Base-by-base conservation (phyloP, 805 yeast genomes). In the Cyberlindnera nakhonratchasimensis region DNA sequence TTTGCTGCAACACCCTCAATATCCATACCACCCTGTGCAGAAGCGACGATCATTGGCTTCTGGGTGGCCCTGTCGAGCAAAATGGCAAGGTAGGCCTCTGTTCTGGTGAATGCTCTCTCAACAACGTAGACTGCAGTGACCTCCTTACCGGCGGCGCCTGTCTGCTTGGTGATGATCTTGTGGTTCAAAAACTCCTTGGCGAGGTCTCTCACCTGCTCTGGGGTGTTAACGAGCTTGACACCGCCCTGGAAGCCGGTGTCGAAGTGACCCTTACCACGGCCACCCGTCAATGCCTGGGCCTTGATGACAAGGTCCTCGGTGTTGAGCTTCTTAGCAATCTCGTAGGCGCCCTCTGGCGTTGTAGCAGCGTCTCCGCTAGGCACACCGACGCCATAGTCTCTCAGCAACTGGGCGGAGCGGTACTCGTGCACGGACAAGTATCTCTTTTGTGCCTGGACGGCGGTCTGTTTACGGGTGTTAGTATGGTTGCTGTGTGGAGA, bases 11-110 rank as follows among this genome's bases (percentile, higher is more conserved):
- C 98, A 66, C 96, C 96, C 76, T 93, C 99, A 62, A 93, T 93
- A 72, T 93, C 96, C 96, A 93, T 90, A 75, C 99, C 99, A 74
- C 99, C 99, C 72, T 93, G 93, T 51, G 95, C 74, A 25, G 97
- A 89, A 38, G 96, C 96, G 52, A 93, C 96, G 62, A 93, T 86
- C 71, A 93, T 75, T 47, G 98, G 96, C 55, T 78, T 73, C 70
- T 90, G 95, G 54, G 83, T 77, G 55, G 81, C 77, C 74, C 99
- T 88, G 76, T 93, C 98, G 85, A 90, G 79, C 56, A 93, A 76
- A 55, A 93, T 88, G 50, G 97, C 95, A 54, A 93, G 70, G 71
- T 93, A 93, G 45, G 97, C 95, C 74, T 93, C 99, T 57, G 95
- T 89, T 59, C 82, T 75, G 46, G 93, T 96, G 62, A 86, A 85